Conservation (phyloP, 176 grass and related monocot genomes). For the Secale cereale region DNA sequence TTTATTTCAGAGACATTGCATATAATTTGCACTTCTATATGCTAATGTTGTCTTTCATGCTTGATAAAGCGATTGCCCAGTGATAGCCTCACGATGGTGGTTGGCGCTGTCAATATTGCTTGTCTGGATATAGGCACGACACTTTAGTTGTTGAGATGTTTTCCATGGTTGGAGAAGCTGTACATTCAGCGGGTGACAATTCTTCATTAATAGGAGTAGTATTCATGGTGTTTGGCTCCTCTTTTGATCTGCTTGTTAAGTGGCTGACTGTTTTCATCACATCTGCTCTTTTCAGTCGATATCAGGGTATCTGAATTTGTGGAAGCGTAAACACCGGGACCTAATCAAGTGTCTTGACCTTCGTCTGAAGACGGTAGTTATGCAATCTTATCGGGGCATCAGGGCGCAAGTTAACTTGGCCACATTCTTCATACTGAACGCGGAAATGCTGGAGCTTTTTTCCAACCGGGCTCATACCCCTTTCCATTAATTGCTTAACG, state of each 20-base stretch:
- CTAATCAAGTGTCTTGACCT: neutral
- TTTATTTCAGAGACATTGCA: neutral
- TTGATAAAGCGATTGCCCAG: neutral
- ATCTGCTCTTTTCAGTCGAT: neutral
- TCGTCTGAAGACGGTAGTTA: neutral
- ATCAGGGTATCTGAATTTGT: neutral
- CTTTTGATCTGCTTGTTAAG: neutral
- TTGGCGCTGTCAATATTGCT: neutral
- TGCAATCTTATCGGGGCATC: neutral
- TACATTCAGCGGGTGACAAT: neutral
- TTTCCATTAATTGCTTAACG: too few relatives aligned
- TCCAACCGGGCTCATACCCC: too few relatives aligned
- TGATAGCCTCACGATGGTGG: neutral
- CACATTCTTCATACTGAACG: conserved; percentile 21
- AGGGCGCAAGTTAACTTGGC: conserved; percentile 1
- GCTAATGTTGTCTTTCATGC: neutral
- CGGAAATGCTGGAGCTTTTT: too few relatives aligned
- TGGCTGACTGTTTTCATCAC: neutral
- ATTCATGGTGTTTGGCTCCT: neutral
- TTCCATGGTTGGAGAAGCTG: conserved; percentile 13
- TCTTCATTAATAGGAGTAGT: neutral
- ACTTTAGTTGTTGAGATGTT: neutral
- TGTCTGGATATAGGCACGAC: neutral
- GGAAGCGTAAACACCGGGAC: neutral
- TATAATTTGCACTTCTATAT: neutral